Base-by-base conservation (phyloP, 2,329 filamentous ascomycete species). In the Aspergillus fumigatiaffinis region DNA sequence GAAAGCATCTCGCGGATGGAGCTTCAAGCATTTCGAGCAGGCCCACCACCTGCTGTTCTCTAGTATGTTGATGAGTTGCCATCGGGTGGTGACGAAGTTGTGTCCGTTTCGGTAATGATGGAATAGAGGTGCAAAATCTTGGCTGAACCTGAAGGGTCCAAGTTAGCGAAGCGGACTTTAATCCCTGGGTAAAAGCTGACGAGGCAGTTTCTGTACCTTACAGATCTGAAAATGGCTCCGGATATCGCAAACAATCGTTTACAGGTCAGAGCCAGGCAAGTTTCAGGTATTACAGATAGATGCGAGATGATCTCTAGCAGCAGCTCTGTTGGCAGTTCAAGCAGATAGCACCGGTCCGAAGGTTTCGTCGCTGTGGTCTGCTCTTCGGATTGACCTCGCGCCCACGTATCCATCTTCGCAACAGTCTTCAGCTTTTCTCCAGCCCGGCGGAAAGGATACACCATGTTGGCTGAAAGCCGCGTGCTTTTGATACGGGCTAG, bases 121-220 rank as follows among this genome's bases (percentile, higher is more conserved):
- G 51, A 76, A 74, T 7, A 75, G 60, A 4, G 72, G 73, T 17
- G 73, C 72, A 60, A 76, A 76, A 44, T 76, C 73, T 47, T 71
- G 70, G 60, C 52, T 61, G 57, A 76, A 76, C 14, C 32, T 38
- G 32, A n/a, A 38, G 32, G 32, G 32, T 5, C 32, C 32, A 38
- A 7, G 14, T 38, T 38, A 38, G n/a, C 64, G 71, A 41, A 75
- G 66, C 21, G 67, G 67, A 57, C 73, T 68, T 1, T 69, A 70
- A 14, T 60, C 54, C 26, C 14, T 38, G 17, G 32, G 32, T 12
- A 38, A 38, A 38, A 38, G 32, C 32, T 38, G 32, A 7, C 6
- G 32, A 38, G 32, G 14, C 14, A 6, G 14, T 38, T 17, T 17
- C 32, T n/a, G 32, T 38, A 38, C 32, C 32, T 38, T 38, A 38